Conservation (phyloP, 1,139 yeast species). For the Pichia cactophila region DNA sequence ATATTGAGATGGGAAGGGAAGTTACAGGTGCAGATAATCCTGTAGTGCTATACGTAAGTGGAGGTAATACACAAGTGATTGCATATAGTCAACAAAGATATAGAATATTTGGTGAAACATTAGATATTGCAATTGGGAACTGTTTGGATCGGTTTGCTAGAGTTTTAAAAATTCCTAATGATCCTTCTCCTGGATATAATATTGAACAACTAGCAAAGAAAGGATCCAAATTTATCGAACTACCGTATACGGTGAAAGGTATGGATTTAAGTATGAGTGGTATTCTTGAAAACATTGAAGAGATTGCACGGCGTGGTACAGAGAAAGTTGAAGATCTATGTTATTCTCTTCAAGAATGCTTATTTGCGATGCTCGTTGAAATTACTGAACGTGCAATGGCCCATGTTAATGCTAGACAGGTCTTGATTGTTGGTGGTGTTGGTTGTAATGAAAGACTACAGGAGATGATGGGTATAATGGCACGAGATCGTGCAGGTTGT, state of each 20-base stretch:
- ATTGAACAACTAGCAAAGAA: constrained; percentile 88
- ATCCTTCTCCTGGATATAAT: constrained; percentile 96
- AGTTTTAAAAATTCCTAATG: constrained; percentile 77
- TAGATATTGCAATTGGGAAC: constrained; percentile 95
- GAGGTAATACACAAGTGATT: constrained; percentile 97
- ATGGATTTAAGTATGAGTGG: constrained; percentile 99
- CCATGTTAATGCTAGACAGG: constrained; percentile 85
- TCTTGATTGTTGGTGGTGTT: constrained; percentile 94
- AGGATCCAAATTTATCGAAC: constrained; percentile 59
- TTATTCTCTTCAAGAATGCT: constrained; percentile 83
- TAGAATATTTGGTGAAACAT: constrained; percentile 92
- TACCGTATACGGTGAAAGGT: constrained; percentile 96
- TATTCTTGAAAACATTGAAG: constrained; percentile 76
- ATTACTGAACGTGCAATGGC: constrained; percentile 99
- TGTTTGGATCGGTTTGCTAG: constrained; percentile 95
- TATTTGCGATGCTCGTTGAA: constrained; percentile 94
- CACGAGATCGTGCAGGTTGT: constrained; percentile 75
- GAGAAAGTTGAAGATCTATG: constrained; percentile 66
- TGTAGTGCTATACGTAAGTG: constrained; percentile 92
- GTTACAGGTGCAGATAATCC: constrained; percentile 94
- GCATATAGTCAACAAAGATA: constrained; percentile 92
- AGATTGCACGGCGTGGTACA: constrained; percentile 40
- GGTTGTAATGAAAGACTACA: constrained; percentile 90
- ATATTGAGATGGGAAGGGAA: constrained; percentile 98
- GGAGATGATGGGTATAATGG: constrained; percentile 95